Percentiles rank a stretch among this genome's conserved stretches.
Evolutionary conservation across 768 basidiomycete genomes (phyloP).

Genomic region (Lactarius deliciosus): DNA sequence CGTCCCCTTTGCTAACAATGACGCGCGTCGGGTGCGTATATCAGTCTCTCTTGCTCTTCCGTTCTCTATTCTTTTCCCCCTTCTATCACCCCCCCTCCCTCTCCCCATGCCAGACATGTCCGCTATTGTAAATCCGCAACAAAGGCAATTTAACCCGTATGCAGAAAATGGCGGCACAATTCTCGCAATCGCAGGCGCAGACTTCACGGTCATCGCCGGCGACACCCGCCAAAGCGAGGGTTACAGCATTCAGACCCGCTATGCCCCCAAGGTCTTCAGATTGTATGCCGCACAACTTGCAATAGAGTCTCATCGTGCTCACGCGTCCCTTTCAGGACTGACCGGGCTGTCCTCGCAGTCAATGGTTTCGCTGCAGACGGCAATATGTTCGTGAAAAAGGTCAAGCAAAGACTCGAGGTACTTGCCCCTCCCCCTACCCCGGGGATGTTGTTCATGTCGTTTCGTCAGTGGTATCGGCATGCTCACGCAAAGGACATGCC

Average conservation of each 20-base stretch:
- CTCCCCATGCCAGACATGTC: slow-evolving; percentile 28
- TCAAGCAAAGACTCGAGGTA: slow-evolving; percentile 94
- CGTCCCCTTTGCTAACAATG: slow-evolving; percentile 11
- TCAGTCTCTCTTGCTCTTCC: slow-evolving; percentile 1
- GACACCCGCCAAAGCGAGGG: slow-evolving; percentile 97
- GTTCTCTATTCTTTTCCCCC: slow-evolving; percentile 2
- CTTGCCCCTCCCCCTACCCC: background rate
- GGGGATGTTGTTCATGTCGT: background rate
- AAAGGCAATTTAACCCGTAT: slow-evolving; percentile 83
- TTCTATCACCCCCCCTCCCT: background rate
- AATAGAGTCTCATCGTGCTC: slow-evolving; percentile 5
- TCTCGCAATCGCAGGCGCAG: slow-evolving; percentile 90
- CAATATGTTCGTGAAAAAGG: slow-evolving; percentile 95
- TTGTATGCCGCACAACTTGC: slow-evolving; percentile 55
- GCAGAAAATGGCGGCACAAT: slow-evolving; percentile 94
- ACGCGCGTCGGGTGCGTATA: slow-evolving; percentile 27
- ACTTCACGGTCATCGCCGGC: slow-evolving; percentile 93
- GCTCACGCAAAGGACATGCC: slow-evolving; percentile 98
- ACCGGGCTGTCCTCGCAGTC: slow-evolving; percentile 89
- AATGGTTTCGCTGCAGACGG: slow-evolving; percentile 98
- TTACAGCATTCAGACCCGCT: slow-evolving; percentile 97
- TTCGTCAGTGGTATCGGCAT: slow-evolving; percentile 88
- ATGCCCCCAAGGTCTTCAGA: slow-evolving; percentile 92
- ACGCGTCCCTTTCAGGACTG: slow-evolving; percentile 56
- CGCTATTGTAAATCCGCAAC: slow-evolving; percentile 39